Evolutionary conservation across 108 stramenopile genomes (phyloP).

Genomic region (Skeletonema marinoi): DNA sequence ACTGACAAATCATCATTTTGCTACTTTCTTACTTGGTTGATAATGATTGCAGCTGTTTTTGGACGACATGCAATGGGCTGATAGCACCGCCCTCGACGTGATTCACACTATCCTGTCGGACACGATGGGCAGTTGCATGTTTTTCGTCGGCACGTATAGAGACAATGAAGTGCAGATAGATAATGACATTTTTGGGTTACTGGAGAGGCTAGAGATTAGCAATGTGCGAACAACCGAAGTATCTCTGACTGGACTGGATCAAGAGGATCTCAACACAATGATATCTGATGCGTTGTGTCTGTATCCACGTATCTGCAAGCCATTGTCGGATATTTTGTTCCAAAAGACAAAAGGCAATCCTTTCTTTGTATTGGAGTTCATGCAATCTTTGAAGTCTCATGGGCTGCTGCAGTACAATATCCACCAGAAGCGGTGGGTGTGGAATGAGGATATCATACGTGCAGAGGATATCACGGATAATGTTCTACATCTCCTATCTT

Average conservation of each 20-base stretch:
- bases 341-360: constrained; percentile 42
- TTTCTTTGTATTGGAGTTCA: constrained; percentile 23
- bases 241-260: too few relatives aligned
- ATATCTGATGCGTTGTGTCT: constrained; percentile 16
- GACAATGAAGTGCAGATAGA: constrained; percentile 21
- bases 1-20: not conserved
- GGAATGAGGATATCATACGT: too few relatives aligned
- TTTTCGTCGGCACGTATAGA: constrained; percentile 43
- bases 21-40: not conserved
- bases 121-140: constrained; percentile 20
- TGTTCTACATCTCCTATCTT: not conserved
- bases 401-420: constrained; percentile 20
- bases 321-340: constrained; percentile 22
- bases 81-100: constrained; percentile 23
- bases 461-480: too few relatives aligned
- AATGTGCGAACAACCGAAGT: constrained; percentile 15
- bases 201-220: not conserved
- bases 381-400: constrained; percentile 16
- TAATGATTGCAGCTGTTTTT: constrained; percentile 24
- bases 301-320: constrained; percentile 24
- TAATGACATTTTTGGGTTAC: constrained; percentile 14
- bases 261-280: too few relatives aligned
- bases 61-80: constrained; percentile 56
- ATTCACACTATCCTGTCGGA: constrained; percentile 26
- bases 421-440: not conserved